Base-by-base conservation (phyloP, 768 basidiomycete species). In the Xerocomus spinulosus region DNA sequence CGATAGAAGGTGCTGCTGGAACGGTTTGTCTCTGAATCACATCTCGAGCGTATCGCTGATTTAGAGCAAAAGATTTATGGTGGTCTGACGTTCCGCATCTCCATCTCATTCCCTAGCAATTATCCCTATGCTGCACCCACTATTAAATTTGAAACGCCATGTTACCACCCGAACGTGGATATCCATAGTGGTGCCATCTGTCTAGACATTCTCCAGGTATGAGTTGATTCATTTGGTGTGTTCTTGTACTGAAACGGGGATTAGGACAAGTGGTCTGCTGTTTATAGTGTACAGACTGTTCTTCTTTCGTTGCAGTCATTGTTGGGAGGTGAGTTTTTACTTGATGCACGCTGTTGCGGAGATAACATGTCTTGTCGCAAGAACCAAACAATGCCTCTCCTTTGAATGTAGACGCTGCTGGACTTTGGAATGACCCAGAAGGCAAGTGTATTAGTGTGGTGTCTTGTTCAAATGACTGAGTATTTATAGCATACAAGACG, bases 381-480 rank as follows among this genome's bases (percentile, higher is more conserved):
- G 92, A 95, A 67, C 92, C 92, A 23, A 94, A 95, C 74, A 94
- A 93, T 63, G 87, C 85, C 14, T 93, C 91, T 6, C 92, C 92
- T 7, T 70, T 95, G 49, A 94, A 94, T 63, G 73, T 83, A 7
- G 92, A 94, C 55, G 92, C 92, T 2, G 87, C 92, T 4, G 74
- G 76, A 15, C 70, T 92, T 18, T 95, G 92, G 92, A 77, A 73
- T 52, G 74, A 77, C 30, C 76, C 81, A n/a, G 79, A 79, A 52
- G 80, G 87, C 83, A 61, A 34, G 75, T 54, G 28, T 17, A 5
- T 5, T 1, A 15, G 21, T 41, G 6, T 34, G 25, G 32, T 26
- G 20, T 24, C n/a, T 29, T 17, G 9, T 20, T 8, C 13, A 12
- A 29, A 10, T 2, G 13, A 9, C 51, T 49, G 32, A 41, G 2